These are phyloP conservation scores for Colletotrichum phormii DNA, from an alignment of 2,329 filamentous ascomycete species.

Conservation along the genomic window DNA sequence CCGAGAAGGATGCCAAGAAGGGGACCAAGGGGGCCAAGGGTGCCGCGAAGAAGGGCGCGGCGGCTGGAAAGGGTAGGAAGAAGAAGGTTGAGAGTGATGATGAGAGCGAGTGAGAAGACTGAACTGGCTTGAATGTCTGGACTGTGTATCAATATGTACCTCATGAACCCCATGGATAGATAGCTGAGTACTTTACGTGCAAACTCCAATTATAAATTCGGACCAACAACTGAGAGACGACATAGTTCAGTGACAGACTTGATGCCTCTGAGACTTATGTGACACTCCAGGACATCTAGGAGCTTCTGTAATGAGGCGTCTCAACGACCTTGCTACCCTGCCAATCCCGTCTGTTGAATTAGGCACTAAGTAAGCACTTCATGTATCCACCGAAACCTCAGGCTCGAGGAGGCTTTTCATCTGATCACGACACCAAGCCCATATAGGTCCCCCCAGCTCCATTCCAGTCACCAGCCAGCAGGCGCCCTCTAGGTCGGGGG, in stretches of 20 bases:
- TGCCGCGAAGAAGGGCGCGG: slow-evolving; percentile 40
- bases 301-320: not conserved
- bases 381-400: not conserved
- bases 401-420: too few species aligned
- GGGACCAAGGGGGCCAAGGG: slow-evolving; percentile 47
- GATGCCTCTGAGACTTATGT: not conserved
- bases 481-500: too few species aligned
- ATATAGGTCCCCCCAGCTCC: too few species aligned
- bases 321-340: not conserved
- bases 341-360: not conserved
- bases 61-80: slow-evolving; percentile 47
- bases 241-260: not conserved
- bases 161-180: not conserved
- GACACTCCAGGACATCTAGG: not conserved
- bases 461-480: too few species aligned
- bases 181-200: not conserved
- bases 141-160: slow-evolving; percentile 27
- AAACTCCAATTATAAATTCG: not conserved
- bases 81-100: slow-evolving; percentile 48
- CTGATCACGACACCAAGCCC: too few species aligned
- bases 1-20: slow-evolving; percentile 67
- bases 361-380: not conserved
- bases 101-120: slow-evolving; percentile 45
- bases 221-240: not conserved
- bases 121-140: not conserved